Evolutionary conservation across 2,329 filamentous ascomycete species (phyloP).

Genomic region (Alternaria sp.): DNA sequence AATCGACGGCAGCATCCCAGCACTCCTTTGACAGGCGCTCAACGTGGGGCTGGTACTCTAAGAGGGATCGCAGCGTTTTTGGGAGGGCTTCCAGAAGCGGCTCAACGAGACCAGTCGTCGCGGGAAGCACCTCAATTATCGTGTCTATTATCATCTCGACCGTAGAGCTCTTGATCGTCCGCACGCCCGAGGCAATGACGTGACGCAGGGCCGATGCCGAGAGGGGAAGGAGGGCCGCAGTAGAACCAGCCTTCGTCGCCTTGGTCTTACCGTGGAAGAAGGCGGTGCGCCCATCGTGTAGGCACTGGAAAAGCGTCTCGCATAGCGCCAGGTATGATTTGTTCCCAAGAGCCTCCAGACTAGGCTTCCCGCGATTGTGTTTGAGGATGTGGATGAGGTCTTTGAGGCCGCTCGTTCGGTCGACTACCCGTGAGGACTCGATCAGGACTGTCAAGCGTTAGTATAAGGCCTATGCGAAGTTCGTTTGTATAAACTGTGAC

Average conservation of each 20-base stretch:
- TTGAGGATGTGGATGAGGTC: constrained; percentile 64
- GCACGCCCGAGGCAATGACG: constrained; percentile 72
- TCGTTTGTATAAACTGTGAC: not conserved
- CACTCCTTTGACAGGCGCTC: constrained; percentile 75
- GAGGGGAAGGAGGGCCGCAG: constrained; percentile 64
- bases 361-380: constrained; percentile 56
- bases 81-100: constrained; percentile 79
- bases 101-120: constrained; percentile 68
- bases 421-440: constrained; percentile 41
- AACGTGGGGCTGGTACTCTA: constrained; percentile 76
- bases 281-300: constrained; percentile 69
- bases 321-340: constrained; percentile 82
- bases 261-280: constrained; percentile 62
- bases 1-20: constrained; percentile 74
- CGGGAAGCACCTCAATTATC: constrained; percentile 75
- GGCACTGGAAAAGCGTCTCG: constrained; percentile 77
- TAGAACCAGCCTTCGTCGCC: constrained; percentile 17
- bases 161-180: constrained; percentile 75
- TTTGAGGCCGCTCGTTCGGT: constrained; percentile 59
- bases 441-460: constrained; percentile 38
- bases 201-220: constrained; percentile 75
- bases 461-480: not conserved
- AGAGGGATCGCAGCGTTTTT: constrained; percentile 73
- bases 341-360: constrained; percentile 65
- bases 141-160: constrained; percentile 81